A percentile compares a stretch with the other conserved stretches of the same genome.
Evolutionary conservation across 2,329 filamentous ascomycete species (phyloP).

Genomic region (Cyphellophora europaea): DNA sequence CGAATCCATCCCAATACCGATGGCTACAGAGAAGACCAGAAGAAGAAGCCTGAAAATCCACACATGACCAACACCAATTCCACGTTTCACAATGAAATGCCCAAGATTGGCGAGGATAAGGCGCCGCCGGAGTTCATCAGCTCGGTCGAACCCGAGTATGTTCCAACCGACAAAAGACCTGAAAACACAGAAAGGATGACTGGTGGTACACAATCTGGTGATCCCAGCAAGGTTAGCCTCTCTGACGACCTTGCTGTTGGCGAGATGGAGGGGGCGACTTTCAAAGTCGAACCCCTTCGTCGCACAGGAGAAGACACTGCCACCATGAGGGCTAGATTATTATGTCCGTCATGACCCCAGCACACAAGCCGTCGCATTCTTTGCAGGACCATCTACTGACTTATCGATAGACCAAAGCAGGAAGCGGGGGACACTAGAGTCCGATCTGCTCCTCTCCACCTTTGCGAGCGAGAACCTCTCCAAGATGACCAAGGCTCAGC

Average conservation of each 20-base stretch:
- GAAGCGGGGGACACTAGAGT: slow-evolving; percentile 91
- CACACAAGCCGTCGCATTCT: too few species aligned
- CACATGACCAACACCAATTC: slow-evolving; percentile 56
- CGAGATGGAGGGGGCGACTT: slow-evolving; percentile 76
- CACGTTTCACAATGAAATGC: slow-evolving; percentile 51
- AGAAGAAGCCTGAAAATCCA: slow-evolving; percentile 49
- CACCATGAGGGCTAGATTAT: slow-evolving; percentile 81
- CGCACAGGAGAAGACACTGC: slow-evolving; percentile 71
- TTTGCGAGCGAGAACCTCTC: slow-evolving; percentile 76
- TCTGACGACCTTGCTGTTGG: slow-evolving; percentile 62
- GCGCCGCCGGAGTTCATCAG: slow-evolving; percentile 53
- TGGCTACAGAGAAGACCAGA: slow-evolving; percentile 47
- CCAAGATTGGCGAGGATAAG: slow-evolving; percentile 46
- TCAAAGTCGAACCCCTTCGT: slow-evolving; percentile 83
- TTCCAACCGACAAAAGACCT: slow-evolving; percentile 50
- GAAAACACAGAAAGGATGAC: slow-evolving; percentile 59
- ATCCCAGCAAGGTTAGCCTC: slow-evolving; percentile 25
- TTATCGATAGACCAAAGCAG: slow-evolving; percentile 71
- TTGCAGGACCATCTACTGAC: neutral
- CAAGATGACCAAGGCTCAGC: slow-evolving; percentile 62
- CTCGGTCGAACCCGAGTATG: slow-evolving; percentile 46
- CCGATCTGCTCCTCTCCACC: slow-evolving; percentile 89
- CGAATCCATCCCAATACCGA: slow-evolving; percentile 30
- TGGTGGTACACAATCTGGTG: slow-evolving; percentile 48
- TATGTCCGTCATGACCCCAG: slow-evolving; percentile 43